Conservation (phyloP, 805 yeast species). For the Novakomyces olei region DNA sequence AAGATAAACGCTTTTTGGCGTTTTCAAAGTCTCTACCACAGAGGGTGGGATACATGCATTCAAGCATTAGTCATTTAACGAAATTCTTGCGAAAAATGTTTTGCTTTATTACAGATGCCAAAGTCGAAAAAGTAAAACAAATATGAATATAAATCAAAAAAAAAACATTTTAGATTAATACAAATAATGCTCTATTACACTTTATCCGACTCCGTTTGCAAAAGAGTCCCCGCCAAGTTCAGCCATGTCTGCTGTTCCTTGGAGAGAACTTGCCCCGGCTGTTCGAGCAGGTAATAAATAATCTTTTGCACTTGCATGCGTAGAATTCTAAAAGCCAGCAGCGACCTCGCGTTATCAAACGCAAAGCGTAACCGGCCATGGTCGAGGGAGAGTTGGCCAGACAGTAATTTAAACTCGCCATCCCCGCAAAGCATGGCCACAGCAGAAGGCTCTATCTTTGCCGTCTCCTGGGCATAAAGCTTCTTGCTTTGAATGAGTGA, state of each 20-base stretch:
- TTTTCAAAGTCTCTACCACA: too few relatives aligned
- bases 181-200: too few relatives aligned
- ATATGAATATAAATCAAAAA: too few relatives aligned
- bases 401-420: not conserved
- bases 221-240: too few relatives aligned
- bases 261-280: not conserved
- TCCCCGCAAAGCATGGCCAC: not conserved
- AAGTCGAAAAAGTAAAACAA: too few relatives aligned
- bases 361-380: not conserved
- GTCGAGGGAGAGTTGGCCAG: not conserved
- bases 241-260: not conserved
- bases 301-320: not conserved
- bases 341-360: not conserved
- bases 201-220: too few relatives aligned
- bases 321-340: not conserved
- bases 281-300: not conserved
- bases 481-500: not conserved
- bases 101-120: too few relatives aligned
- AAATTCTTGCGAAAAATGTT: too few relatives aligned
- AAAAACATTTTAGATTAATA: too few relatives aligned
- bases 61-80: too few relatives aligned
- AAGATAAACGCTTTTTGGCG: too few relatives aligned
- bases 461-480: not conserved
- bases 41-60: too few relatives aligned
- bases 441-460: not conserved